Evolutionary conservation across 2,329 filamentous ascomycete species (phyloP).

Genomic region (Dactylellina drechsleri): DNA sequence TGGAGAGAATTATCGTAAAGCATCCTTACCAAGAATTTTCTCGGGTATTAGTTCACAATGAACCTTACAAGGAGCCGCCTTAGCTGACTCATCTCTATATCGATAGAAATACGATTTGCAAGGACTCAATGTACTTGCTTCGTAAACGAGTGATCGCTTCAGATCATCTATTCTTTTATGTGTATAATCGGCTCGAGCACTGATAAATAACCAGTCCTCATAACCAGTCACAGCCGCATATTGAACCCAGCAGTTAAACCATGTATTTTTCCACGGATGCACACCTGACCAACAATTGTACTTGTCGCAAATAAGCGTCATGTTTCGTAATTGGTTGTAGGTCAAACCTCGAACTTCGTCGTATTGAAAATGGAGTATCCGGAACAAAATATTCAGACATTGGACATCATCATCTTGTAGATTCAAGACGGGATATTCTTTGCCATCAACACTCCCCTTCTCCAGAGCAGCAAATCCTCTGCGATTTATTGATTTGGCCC

Average conservation of each 20-base stretch:
- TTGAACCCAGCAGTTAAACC: constrained; percentile 4
- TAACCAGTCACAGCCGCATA: constrained; percentile 4
- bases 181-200: neutral
- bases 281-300: constrained; percentile 17
- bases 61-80: too few species aligned
- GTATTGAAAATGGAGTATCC: constrained; percentile 13
- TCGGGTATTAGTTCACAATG: constrained; percentile 12
- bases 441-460: neutral
- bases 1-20: neutral
- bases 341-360: neutral
- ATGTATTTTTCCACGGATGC: constrained; percentile 9
- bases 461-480: neutral
- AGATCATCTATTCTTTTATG: constrained; percentile 1
- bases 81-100: too few species aligned
- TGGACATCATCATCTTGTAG: constrained; percentile 6
- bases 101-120: constrained; percentile 12
- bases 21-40: neutral
- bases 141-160: constrained; percentile 4
- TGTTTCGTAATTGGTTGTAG: constrained; percentile 12
- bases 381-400: constrained; percentile 10
- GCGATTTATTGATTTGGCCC: neutral
- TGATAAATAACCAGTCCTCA: constrained; percentile 25
- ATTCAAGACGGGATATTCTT: neutral
- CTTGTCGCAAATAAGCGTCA: constrained; percentile 26
- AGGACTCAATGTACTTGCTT: constrained; percentile 7